Evolutionary conservation across 495 filamentous ascomycete species (phyloP).

Genomic region (Hamigera avellanea): DNA sequence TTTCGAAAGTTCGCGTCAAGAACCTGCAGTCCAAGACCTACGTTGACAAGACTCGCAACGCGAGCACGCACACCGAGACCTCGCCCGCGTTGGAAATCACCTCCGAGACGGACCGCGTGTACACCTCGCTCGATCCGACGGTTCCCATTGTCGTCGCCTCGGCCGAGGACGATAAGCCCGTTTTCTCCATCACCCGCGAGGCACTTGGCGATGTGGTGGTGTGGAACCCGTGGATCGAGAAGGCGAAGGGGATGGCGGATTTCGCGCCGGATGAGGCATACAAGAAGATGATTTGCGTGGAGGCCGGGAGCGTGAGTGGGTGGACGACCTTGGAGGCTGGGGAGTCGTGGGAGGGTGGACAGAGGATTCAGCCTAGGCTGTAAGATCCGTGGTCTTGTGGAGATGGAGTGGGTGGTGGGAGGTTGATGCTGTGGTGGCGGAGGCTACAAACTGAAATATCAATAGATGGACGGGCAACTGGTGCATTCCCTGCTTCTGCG

Average conservation of each 20-base stretch:
- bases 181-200: conserved; percentile 65
- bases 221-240: conserved; percentile 94
- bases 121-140: conserved; percentile 49
- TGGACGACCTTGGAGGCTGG: conserved; percentile 80
- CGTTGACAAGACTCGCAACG: conserved; percentile 66
- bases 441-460: too few species aligned
- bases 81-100: conserved; percentile 45
- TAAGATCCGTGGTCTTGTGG: too few species aligned
- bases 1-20: conserved; percentile 53
- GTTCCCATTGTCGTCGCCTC: conserved; percentile 41
- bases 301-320: conserved; percentile 69
- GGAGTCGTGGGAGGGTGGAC: conserved; percentile 82
- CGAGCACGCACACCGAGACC: conserved; percentile 44
- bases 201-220: conserved; percentile 79
- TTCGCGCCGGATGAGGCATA: conserved; percentile 84
- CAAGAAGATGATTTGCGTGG: conserved; percentile 87
- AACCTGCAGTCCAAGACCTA: conserved; percentile 66
- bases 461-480: too few species aligned
- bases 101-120: conserved; percentile 76
- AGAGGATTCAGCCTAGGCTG: conserved; percentile 47
- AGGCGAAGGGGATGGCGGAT: conserved; percentile 69
- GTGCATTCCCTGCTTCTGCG: too few species aligned
- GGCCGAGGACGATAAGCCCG: conserved; percentile 43
- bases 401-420: too few species aligned
- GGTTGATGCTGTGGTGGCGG: too few species aligned